Percentiles rank a stretch among this genome's conserved stretches.
These are phyloP conservation scores for Penicillium subrubescens DNA, from an alignment of 495 filamentous ascomycete genomes.

Conservation along the genomic window DNA sequence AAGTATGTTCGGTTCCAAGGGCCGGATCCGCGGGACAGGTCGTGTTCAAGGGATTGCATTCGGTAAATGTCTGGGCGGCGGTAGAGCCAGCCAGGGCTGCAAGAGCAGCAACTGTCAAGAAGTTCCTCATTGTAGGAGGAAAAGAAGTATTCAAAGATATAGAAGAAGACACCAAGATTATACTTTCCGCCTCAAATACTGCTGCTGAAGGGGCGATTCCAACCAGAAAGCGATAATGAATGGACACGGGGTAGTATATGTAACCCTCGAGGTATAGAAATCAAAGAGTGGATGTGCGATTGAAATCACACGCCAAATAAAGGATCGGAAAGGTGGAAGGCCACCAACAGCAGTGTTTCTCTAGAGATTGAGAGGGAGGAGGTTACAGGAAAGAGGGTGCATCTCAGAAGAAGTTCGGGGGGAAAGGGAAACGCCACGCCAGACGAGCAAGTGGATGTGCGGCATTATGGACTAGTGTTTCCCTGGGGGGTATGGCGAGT, in stretches of 20 bases:
- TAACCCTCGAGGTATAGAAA: conserved; percentile 12
- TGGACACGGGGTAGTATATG: conserved; percentile 17
- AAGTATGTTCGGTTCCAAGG: conserved; percentile 62
- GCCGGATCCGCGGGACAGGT: conserved; percentile 69
- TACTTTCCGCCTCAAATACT: conserved; percentile 1
- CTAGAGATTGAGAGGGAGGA: conserved; percentile 3
- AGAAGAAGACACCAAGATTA: background rate
- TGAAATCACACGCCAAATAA: conserved; percentile 29
- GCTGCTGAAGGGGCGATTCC: conserved; percentile 7
- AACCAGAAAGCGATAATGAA: conserved; percentile 16
- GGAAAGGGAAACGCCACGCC: conserved; percentile 16
- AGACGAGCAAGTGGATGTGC: conserved; percentile 17
- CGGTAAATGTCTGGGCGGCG: conserved; percentile 51
- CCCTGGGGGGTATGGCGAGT: background rate
- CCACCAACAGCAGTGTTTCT: conserved; percentile 15
- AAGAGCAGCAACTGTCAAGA: conserved; percentile 28
- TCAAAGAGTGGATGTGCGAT: conserved; percentile 43
- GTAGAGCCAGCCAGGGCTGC: conserved; percentile 32
- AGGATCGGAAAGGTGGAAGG: conserved; percentile 24
- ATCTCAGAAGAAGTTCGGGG: conserved; percentile 10
- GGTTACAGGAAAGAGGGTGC: conserved; percentile 6
- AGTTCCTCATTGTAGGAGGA: conserved; percentile 28
- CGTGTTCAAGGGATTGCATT: conserved; percentile 66
- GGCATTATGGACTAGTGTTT: conserved; percentile 18
- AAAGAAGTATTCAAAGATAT: background rate